Base-by-base conservation (phyloP, 192 early-diverging fungal genomes). In the Entomortierella chlamydospora region DNA sequence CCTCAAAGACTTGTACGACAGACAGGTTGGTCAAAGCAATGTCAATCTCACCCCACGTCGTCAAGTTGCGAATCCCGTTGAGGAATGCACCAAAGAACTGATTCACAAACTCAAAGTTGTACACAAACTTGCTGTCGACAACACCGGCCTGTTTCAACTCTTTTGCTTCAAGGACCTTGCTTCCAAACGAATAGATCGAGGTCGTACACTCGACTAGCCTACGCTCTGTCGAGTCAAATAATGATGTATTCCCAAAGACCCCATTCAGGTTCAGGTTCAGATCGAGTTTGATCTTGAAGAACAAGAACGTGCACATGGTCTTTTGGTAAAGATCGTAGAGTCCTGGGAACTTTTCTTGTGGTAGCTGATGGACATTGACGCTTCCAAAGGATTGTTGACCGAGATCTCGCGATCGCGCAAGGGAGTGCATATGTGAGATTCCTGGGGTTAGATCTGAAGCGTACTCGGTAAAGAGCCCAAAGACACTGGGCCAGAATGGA, bases 21-120 rank as follows among this genome's bases (percentile, higher is more conserved):
- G 83, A 85, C 28, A 87, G 57, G 34, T 87, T 87, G 28, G 71
- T 79, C n/a, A 87, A 70, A 4, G 86, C 86, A 58, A 83, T 81
- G 53, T 87, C 86, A 53, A 87, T 81, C 47, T 87, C 82, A 20
- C 83, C 78, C 86, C 86, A 87, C 12, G 81, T 81, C 20, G 81
- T 68, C 33, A 87, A 45, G 1, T 58, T 55, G 30, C 83, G 72
- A 30, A 87, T 81, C 22, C 84, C 82, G 45, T 85, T 87, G 72
- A 87, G 72, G 47, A 87, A 87, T 5, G 82, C 82, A 57, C 83
- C 84, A 84, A 87, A 87, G 71, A 87, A 87, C 31, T 87, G 84
- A 61, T 87, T 87, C 29, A 85, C 84, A 74, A 77, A 85, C 39
- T 83, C 86, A 64, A 87, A 87, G 37, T 76, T 83, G 55, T 85